A percentile compares a stretch with the other conserved stretches of the same genome.
phyloP scores from a whole-genome alignment of 1,284 basidiomycete genomes.

The Ceraceosorus guamensis region DNA sequence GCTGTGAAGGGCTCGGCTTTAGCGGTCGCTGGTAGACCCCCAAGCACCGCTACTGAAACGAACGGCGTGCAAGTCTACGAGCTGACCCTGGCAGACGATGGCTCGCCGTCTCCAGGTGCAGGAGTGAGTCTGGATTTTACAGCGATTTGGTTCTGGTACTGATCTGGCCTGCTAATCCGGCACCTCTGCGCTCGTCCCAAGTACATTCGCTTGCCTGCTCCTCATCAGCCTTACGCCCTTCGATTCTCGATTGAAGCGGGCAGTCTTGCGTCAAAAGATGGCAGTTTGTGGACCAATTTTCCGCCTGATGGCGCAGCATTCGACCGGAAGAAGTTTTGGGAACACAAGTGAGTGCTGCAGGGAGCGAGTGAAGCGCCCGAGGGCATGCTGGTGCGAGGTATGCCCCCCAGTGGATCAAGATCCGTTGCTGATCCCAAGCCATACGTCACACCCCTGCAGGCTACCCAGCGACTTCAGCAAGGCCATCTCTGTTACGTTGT shows the following conservation, averaged over 20 bases:
- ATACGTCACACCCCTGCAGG: not conserved
- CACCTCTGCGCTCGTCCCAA: not conserved
- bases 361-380: not conserved
- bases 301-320: slow-evolving; percentile 60
- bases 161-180: not conserved
- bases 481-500: slow-evolving; percentile 22
- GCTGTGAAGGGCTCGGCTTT: too few species aligned
- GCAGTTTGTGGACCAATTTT: slow-evolving; percentile 33
- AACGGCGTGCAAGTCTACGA: slow-evolving; percentile 23
- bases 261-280: slow-evolving; percentile 24
- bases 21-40: too few species aligned
- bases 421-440: too few species aligned
- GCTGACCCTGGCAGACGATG: slow-evolving; percentile 34
- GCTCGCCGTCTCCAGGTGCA: slow-evolving; percentile 27
- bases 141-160: not conserved
- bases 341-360: slow-evolving; percentile 61
- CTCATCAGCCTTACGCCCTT: slow-evolving; percentile 32
- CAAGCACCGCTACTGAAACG: too few species aligned
- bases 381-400: not conserved
- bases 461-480: slow-evolving; percentile 17
- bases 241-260: slow-evolving; percentile 38
- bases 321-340: slow-evolving; percentile 65
- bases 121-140: slow-evolving; percentile 9
- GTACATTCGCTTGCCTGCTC: slow-evolving; percentile 38
- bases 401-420: not conserved